A percentile compares a stretch with the other conserved stretches of the same genome.
These are phyloP conservation scores for Flaveria brownii DNA, from an alignment of 129 eudicot species.

Conservation along the genomic window DNA sequence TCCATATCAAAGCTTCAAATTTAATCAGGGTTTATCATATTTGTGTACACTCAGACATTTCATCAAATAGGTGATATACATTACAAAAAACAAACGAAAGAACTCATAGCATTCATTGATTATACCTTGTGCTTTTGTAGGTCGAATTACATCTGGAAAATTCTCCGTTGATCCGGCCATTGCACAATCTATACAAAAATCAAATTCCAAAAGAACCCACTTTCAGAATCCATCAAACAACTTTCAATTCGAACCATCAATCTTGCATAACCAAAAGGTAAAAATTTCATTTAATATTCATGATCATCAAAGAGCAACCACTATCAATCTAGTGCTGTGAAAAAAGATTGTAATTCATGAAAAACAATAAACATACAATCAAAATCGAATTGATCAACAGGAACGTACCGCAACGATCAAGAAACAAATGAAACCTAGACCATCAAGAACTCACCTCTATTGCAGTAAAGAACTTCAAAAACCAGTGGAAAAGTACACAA, in stretches of 20 bases:
- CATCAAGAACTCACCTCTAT: constrained; percentile 24
- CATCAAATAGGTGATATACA: constrained; percentile 28
- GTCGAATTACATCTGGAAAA: constrained; percentile 42
- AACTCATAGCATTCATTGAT: not conserved
- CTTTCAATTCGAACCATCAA: not conserved
- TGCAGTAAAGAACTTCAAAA: not conserved
- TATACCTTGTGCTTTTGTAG: constrained; percentile 55
- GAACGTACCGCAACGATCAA: not conserved
- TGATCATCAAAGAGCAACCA: not conserved
- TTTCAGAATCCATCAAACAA: not conserved
- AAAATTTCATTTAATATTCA: not conserved
- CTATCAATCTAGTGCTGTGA: not conserved
- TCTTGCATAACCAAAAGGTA: not conserved
- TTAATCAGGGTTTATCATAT: constrained; percentile 2
- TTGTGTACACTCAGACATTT: constrained; percentile 14
- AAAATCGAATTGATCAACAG: not conserved
- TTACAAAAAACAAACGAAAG: not conserved
- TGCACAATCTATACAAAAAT: constrained; percentile 36
- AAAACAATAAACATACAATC: not conserved
- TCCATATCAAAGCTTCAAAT: constrained; percentile 23
- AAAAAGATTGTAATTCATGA: not conserved
- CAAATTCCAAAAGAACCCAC: not conserved
- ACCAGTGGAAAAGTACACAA: not conserved
- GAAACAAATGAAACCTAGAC: constrained; percentile 22
- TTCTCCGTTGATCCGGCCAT: constrained; percentile 79